Percentiles rank a stretch among this genome's conserved stretches.
Conservation (phyloP, 2,329 filamentous ascomycete genomes). For the Fusarium sarcochroum region DNA sequence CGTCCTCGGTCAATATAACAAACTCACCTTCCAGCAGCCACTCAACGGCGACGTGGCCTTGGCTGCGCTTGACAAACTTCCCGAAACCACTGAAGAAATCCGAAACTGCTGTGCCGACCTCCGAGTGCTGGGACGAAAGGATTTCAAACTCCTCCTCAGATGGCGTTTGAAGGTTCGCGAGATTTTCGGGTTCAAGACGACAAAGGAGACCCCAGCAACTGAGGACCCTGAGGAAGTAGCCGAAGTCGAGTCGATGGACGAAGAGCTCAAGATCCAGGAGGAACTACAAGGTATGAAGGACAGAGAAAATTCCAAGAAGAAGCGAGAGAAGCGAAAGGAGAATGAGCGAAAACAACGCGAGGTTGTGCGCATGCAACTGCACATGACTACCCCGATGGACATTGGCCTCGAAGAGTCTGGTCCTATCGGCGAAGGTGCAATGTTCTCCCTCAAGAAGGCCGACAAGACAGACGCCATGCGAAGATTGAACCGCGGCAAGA, state of each 20-base stretch:
- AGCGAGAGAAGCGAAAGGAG: slow-evolving; percentile 85
- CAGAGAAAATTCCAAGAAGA: slow-evolving; percentile 80
- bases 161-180: slow-evolving; percentile 94
- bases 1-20: slow-evolving; percentile 88
- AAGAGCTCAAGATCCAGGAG: slow-evolving; percentile 90
- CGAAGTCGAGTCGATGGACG: slow-evolving; percentile 91
- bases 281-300: slow-evolving; percentile 88
- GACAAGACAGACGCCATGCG: slow-evolving; percentile 81
- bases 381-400: slow-evolving; percentile 96
- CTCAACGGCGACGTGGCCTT: slow-evolving; percentile 87
- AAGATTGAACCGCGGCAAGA: slow-evolving; percentile 77
- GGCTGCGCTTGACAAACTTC: slow-evolving; percentile 85
- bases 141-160: slow-evolving; percentile 89
- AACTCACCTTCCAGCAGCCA: slow-evolving; percentile 85
- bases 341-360: slow-evolving; percentile 97
- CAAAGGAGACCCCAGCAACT: slow-evolving; percentile 73
- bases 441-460: slow-evolving; percentile 87
- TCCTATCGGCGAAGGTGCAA: slow-evolving; percentile 82
- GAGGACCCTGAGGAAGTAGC: slow-evolving; percentile 77
- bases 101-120: slow-evolving; percentile 84
- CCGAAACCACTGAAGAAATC: slow-evolving; percentile 89
- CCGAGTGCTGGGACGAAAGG: slow-evolving; percentile 91
- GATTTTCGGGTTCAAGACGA: slow-evolving; percentile 85
- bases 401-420: slow-evolving; percentile 92
- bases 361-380: slow-evolving; percentile 95